Percentiles rank a stretch among this genome's conserved stretches.
These are phyloP conservation scores for Lolium perenne DNA, from an alignment of 176 grass and related monocot species.

Conservation along the genomic window DNA sequence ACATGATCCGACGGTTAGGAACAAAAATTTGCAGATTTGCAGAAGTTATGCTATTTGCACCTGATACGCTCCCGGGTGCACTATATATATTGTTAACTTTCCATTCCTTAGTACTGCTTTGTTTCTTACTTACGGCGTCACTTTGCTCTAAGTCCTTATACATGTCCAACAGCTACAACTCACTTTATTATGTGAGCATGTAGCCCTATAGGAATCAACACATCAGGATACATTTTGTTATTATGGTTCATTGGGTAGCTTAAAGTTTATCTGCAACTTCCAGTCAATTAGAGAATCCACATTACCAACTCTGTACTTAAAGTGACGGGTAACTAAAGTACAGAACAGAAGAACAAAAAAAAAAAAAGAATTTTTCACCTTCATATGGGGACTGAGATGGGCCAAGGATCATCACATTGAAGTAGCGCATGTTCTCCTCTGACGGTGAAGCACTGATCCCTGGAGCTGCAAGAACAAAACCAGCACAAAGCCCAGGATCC, in stretches of 20 bases:
- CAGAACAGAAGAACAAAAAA: slow-evolving; percentile 4
- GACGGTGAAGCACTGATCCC: slow-evolving; percentile 91
- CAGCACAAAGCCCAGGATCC: neutral
- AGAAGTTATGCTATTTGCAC: too few species aligned
- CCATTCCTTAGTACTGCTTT: neutral
- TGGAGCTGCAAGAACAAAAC: slow-evolving; percentile 63
- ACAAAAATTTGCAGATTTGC: too few species aligned
- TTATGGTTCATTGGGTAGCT: neutral
- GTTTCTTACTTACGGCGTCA: neutral
- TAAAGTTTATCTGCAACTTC: slow-evolving; percentile 17
- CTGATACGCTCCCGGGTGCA: neutral
- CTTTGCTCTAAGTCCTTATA: neutral
- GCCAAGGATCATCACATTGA: slow-evolving; percentile 96
- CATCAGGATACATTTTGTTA: neutral
- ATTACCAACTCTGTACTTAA: neutral
- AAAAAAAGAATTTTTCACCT: slow-evolving; percentile 45
- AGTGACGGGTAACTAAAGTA: slow-evolving; percentile 9
- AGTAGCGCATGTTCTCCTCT: slow-evolving; percentile 98
- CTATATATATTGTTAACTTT: neutral
- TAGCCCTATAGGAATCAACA: neutral
- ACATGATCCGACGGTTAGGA: too few species aligned
- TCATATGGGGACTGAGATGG: slow-evolving; percentile 86
- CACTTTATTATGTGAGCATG: neutral
- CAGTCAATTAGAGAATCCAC: neutral
- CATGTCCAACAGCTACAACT: neutral